Evolutionary conservation across 352 stramenopile species (phyloP), one percentile per base, ranked within the genome.

Genomic region (Saprolegnia diclina): DNA sequence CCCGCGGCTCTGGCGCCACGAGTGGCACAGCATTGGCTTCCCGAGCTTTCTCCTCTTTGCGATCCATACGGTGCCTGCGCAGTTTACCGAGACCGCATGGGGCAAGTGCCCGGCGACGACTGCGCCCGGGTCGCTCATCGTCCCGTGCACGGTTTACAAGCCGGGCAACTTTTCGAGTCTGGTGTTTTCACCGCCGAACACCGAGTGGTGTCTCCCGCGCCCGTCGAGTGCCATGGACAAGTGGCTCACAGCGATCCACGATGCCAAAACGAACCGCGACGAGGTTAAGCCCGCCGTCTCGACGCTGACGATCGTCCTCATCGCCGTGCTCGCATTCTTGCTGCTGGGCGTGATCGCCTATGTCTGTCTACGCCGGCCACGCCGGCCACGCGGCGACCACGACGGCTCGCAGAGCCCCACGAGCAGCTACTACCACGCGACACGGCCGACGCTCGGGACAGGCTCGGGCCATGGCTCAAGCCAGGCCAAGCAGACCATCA

Each of bases 31-130:
- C 42, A 50, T 6, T 13, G 63, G 37, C 38, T 24, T 19, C 4
- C 45, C 63, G 4, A 24, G 42, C 19, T 50, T 69, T 26, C 38
- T 62, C 22, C 16, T 69, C 38, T 62, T 62, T 44, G 44, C 63
- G 18, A 56, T 69, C 6, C 63, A 69, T 37, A 48, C 63, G 19
- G 22, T 69, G 10, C 63, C 63, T 10, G 63, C 53, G 19, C 22
- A n/a, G n/a, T 50, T 52, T 38, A 19, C 29, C 22, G 63, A 69
- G 29, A 48, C 42, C 14, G 22, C 45, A 13, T 69, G 50, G 45
- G 63, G 63, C 9, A 18, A 19, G 9, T 69, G 63, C 26, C 63
- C 63, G 21, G 62, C 32, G n/a, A 7, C 16, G 35, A 48, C 38
- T 0, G 4, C 10, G 14, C 45, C 63, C 40, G 63, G 63, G 1